Percentiles rank a stretch among this genome's conserved stretches.
Evolutionary conservation across 345 rosid genomes (phyloP).

Genomic region (Melastoma malabathricum): DNA sequence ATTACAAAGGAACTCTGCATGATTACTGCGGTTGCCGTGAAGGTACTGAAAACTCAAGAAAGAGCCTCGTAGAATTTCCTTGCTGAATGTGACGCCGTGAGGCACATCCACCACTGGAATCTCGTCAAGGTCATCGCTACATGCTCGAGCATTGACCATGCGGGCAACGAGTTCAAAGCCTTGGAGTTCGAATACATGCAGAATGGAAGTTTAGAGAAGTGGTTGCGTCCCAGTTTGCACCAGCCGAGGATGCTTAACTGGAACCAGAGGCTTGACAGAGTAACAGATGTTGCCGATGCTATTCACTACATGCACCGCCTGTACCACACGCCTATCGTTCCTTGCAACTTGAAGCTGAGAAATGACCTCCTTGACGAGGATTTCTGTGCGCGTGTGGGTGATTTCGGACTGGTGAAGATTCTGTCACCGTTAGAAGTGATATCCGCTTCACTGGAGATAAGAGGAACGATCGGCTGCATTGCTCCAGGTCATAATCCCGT

Average conservation of each 20-base stretch:
- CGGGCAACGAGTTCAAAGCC: conserved; percentile 20
- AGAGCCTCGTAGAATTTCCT: conserved; percentile 26
- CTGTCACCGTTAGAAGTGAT: background rate
- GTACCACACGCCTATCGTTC: conserved; percentile 10
- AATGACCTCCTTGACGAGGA: conserved; percentile 12
- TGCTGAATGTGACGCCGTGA: conserved; percentile 30
- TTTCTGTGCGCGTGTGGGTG: conserved; percentile 9
- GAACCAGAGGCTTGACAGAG: conserved; percentile 9
- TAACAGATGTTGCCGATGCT: conserved; percentile 10
- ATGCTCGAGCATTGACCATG: conserved; percentile 18
- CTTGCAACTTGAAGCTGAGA: conserved; percentile 13
- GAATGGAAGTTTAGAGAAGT: conserved; percentile 11
- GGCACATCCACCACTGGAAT: conserved; percentile 23
- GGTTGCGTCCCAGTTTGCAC: conserved; percentile 7
- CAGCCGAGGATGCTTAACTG: conserved; percentile 7
- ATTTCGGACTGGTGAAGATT: conserved; percentile 12
- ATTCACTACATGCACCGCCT: conserved; percentile 13
- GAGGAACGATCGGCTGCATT: conserved; percentile 33
- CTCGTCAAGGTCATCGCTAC: conserved; percentile 23
- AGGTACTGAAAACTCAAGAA: conserved; percentile 24
- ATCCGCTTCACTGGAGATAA: conserved; percentile 14
- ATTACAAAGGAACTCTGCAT: conserved; percentile 15
- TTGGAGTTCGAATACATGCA: conserved; percentile 12
- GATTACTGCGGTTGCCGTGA: conserved; percentile 12
- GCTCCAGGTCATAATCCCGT: conserved; percentile 19